Base-by-base conservation (phyloP, 2,329 filamentous ascomycete species). In the Colletotrichum sidae region DNA sequence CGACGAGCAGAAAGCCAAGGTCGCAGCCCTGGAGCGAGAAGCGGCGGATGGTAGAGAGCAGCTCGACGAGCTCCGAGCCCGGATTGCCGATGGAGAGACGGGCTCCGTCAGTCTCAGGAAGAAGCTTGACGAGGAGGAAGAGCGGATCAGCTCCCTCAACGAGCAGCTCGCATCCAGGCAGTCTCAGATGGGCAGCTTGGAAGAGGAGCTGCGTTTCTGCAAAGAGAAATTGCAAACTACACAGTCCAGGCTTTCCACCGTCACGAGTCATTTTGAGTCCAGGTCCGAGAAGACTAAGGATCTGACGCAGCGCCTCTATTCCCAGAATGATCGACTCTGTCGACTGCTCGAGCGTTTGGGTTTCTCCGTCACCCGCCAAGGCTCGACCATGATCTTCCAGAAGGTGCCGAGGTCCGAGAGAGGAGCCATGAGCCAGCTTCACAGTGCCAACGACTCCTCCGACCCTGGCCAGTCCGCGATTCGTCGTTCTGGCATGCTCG, bases 331-430 rank as follows among this genome's bases (percentile, higher is more conserved):
- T 70, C 90, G 93, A 33, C 83, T 97, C n/a, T 87, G 88, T 65
- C 89, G 91, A 55, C 87, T 99, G 52, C 83, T 99, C 1, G 94
- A 98, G 74, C 88, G 93, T 37, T 84, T 98, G 5, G 95, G 95
- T 11, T 97, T 96, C 74, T 89, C 91, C 0, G 86, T 98, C 13
- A 88, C 88, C 2, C 89, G 93, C 39, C 89, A 93, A 68, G 89
- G 91, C 45, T 87, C 88, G 25, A 84, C 84, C 12, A 93, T 97
- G 86, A 79, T 86, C 2, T 89, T 97, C 53, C 92, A 93, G 73
- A 92, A 93, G 70, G 77, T 90, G 38, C 86, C 88, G 5, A 85
- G 86, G 15, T 80, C 86, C 3, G 88, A 90, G 69, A 84, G 88
- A 68, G 83, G 76, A 42, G 80, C 84, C 50, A 60, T 67, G 57